These are phyloP conservation scores for Pyrus communis DNA, from an alignment of 306 rosid genomes.

Conservation along the genomic window DNA sequence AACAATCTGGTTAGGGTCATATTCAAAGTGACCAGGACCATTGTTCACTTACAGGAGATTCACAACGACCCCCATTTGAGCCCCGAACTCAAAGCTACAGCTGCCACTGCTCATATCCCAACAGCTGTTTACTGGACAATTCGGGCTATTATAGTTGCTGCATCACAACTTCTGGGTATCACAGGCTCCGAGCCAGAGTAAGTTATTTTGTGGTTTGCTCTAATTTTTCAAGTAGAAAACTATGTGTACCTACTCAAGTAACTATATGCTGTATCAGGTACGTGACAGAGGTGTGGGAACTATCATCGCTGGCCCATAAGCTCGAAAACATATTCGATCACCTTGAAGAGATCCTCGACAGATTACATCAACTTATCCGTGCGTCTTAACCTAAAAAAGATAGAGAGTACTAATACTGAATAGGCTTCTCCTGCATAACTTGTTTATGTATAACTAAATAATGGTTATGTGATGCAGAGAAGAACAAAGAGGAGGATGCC, in stretches of 20 bases:
- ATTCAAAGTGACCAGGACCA: constrained; percentile 41
- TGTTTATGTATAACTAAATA: background rate
- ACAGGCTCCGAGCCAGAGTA: constrained; percentile 41
- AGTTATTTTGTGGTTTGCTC: background rate
- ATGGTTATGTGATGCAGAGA: constrained; percentile 31
- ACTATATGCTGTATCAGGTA: constrained; percentile 20
- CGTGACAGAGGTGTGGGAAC: constrained; percentile 60
- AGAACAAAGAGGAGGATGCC: constrained; percentile 38
- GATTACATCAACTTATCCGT: background rate
- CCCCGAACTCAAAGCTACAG: constrained; percentile 11
- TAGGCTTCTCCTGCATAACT: background rate
- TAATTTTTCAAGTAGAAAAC: background rate
- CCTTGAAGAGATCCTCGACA: constrained; percentile 19
- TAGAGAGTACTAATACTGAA: background rate
- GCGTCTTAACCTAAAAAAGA: background rate
- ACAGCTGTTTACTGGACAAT: constrained; percentile 65
- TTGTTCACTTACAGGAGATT: constrained; percentile 42
- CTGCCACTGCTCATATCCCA: constrained; percentile 30
- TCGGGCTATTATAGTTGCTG: constrained; percentile 40
- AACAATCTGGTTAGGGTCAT: constrained; percentile 27
- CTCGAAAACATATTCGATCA: constrained; percentile 39
- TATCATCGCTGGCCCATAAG: constrained; percentile 59
- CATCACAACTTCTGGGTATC: constrained; percentile 40
- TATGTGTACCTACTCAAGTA: background rate
- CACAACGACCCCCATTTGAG: constrained; percentile 33